phyloP scores from a whole-genome alignment of 352 stramenopile genomes.

The Pythium phragmitis region DNA sequence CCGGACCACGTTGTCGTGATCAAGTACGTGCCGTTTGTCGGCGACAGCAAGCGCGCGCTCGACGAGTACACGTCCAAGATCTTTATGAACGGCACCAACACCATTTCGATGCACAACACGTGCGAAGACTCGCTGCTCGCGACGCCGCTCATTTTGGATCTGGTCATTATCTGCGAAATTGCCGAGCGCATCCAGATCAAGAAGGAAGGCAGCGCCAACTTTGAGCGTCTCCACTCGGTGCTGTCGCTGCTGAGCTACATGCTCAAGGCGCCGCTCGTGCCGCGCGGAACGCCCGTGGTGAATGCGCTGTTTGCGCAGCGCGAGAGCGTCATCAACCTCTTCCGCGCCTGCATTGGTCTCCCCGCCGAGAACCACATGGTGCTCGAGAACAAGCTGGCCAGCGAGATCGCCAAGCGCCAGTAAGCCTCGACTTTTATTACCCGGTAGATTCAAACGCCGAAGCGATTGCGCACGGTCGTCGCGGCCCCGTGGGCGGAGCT shows the following conservation, averaged over 20 bases:
- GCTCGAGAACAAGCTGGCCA: slow-evolving; percentile 94
- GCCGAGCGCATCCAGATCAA: slow-evolving; percentile 96
- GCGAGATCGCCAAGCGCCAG: slow-evolving; percentile 69
- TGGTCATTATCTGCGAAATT: slow-evolving; percentile 97
- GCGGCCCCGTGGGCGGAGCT: too few species aligned
- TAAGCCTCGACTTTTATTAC: slow-evolving; percentile 25
- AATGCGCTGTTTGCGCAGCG: slow-evolving; percentile 99
- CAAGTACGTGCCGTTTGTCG: slow-evolving; percentile 99
- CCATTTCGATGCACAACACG: slow-evolving; percentile 99
- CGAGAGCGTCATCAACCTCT: slow-evolving; percentile 98
- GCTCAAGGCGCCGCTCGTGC: slow-evolving; percentile 98
- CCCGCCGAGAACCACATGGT: slow-evolving; percentile 98
- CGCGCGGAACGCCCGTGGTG: slow-evolving; percentile 97
- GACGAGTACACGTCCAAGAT: slow-evolving; percentile 99
- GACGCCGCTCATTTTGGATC: slow-evolving; percentile 97
- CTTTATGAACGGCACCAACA: slow-evolving; percentile 99
- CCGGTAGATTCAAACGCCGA: background rate
- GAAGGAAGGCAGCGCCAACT: slow-evolving; percentile 86
- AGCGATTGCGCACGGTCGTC: background rate
- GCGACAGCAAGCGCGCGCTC: slow-evolving; percentile 99
- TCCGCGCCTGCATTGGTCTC: slow-evolving; percentile 97
- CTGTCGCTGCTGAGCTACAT: slow-evolving; percentile 98
- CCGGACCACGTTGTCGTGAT: slow-evolving; percentile 99
- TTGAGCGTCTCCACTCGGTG: slow-evolving; percentile 97
- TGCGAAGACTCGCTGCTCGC: slow-evolving; percentile 99